Percentiles rank a stretch among this genome's conserved stretches.
phyloP scores from a whole-genome alignment of 768 basidiomycete species.

The Lactarius evosmus region DNA sequence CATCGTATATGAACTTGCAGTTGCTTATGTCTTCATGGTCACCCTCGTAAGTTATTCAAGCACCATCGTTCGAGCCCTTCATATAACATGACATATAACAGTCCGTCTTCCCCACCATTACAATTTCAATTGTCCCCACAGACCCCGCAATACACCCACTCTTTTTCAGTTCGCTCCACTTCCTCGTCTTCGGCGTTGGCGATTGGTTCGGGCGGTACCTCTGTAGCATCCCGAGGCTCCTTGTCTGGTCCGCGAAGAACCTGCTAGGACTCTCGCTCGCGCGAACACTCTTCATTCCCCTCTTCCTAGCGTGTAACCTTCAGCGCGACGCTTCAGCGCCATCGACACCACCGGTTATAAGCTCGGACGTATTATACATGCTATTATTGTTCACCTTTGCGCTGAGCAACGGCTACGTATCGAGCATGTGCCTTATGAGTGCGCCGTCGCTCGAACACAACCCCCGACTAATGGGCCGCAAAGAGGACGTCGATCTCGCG shows the following conservation, averaged over 20 bases:
- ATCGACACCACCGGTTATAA: conserved; percentile 46
- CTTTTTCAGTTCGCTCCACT: conserved; percentile 77
- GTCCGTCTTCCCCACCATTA: conserved; percentile 87
- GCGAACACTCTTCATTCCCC: conserved; percentile 78
- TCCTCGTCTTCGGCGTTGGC: conserved; percentile 70
- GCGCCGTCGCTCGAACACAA: conserved; percentile 82
- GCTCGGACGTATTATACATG: conserved; percentile 76
- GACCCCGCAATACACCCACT: conserved; percentile 68
- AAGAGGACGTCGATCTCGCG: conserved; percentile 80
- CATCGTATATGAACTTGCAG: conserved; percentile 63
- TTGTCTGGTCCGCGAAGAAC: conserved; percentile 65
- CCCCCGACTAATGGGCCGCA: conserved; percentile 58
- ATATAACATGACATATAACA: conserved; percentile 34
- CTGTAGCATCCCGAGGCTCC: conserved; percentile 61
- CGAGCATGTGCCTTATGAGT: conserved; percentile 76
- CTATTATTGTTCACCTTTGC: conserved; percentile 69
- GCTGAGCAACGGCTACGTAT: conserved; percentile 77
- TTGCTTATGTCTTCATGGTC: conserved; percentile 70
- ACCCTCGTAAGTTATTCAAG: conserved; percentile 59
- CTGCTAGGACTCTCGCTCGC: conserved; percentile 61
- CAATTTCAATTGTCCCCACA: conserved; percentile 67
- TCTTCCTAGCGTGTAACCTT: conserved; percentile 88
- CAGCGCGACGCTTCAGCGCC: conserved; percentile 42
- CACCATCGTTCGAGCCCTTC: background rate
- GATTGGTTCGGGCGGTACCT: conserved; percentile 68